These are phyloP conservation scores for Byssochlamys sp. DNA, from an alignment of 2,329 filamentous ascomycete genomes.

Conservation along the genomic window DNA sequence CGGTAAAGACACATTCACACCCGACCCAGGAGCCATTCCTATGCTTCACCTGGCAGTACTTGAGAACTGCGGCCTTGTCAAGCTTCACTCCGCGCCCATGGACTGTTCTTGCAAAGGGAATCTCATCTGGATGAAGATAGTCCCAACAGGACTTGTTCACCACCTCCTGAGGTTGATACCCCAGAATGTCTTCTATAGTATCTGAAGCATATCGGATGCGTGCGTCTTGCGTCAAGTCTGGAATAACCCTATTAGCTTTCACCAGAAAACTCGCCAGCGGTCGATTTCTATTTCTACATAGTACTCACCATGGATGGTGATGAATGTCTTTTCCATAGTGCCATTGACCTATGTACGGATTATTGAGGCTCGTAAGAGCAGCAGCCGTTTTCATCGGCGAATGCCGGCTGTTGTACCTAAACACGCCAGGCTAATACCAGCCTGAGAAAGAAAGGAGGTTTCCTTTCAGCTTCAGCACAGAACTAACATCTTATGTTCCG, in stretches of 20 bases:
- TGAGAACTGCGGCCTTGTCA: conserved; percentile 75
- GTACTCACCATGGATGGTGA: conserved; percentile 6
- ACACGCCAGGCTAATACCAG: not conserved
- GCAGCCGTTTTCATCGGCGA: not conserved
- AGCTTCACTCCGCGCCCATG: conserved; percentile 64
- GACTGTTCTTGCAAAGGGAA: conserved; percentile 62
- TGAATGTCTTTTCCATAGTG: conserved; percentile 3
- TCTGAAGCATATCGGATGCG: conserved; percentile 75
- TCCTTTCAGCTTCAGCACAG: not conserved
- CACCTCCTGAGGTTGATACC: conserved; percentile 67
- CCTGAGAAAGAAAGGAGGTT: not conserved
- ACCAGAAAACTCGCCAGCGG: not conserved
- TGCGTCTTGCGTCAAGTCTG: conserved; percentile 66
- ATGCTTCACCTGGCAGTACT: conserved; percentile 65
- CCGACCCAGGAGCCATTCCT: conserved; percentile 62
- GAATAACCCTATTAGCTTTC: conserved; percentile 11
- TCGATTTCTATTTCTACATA: not conserved
- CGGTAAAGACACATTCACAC: conserved; percentile 81
- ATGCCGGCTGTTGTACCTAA: not conserved
- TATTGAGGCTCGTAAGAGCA: not conserved
- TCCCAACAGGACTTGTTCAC: conserved; percentile 70
- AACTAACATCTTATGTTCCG: not conserved
- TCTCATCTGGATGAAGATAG: conserved; percentile 74
- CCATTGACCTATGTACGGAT: not conserved
- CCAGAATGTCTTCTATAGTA: conserved; percentile 72